A percentile compares a stretch with the other conserved stretches of the same genome.
phyloP scores from a whole-genome alignment of 2,329 filamentous ascomycete genomes.

The Xylariaceae sp. region DNA sequence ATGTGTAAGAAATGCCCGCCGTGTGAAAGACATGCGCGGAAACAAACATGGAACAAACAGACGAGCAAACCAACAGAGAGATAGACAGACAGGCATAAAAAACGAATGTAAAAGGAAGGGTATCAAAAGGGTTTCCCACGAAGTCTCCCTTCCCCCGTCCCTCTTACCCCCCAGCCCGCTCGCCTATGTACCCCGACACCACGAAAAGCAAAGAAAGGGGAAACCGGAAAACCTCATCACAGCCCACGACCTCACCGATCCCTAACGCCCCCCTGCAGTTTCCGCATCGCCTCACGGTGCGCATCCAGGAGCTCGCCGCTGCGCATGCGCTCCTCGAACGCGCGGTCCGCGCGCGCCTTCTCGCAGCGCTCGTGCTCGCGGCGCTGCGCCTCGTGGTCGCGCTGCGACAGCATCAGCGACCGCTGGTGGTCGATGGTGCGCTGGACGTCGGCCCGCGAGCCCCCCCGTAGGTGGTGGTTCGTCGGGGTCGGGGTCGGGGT shows the following conservation, averaged over 20 bases:
- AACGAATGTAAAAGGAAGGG: conserved; percentile 1
- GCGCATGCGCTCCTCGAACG: conserved; percentile 76
- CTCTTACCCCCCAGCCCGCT: no score
- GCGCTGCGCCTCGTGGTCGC: conserved; percentile 63
- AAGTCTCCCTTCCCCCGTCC: background rate
- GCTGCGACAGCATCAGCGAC: conserved; percentile 61
- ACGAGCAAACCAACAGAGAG: background rate
- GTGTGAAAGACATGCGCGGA: no score
- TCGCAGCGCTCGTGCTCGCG: conserved; percentile 61
- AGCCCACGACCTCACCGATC: conserved; percentile 26
- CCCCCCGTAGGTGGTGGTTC: no score
- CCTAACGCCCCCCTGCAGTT: conserved; percentile 65
- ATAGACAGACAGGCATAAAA: background rate
- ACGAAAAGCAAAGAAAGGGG: background rate
- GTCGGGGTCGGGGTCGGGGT: no score
- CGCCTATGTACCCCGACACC: background rate
- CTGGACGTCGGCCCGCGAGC: no score
- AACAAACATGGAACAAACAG: background rate
- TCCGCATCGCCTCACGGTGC: conserved; percentile 78
- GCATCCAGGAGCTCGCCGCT: conserved; percentile 73
- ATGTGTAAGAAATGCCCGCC: no score
- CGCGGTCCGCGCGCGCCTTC: conserved; percentile 61
- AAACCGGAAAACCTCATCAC: background rate
- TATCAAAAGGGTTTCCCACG: conserved; percentile 2
- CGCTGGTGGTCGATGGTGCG: conserved; percentile 58